These are phyloP conservation scores for Cnidoscolus chayamansa DNA, from an alignment of 441 rosid species.

Conservation along the genomic window DNA sequence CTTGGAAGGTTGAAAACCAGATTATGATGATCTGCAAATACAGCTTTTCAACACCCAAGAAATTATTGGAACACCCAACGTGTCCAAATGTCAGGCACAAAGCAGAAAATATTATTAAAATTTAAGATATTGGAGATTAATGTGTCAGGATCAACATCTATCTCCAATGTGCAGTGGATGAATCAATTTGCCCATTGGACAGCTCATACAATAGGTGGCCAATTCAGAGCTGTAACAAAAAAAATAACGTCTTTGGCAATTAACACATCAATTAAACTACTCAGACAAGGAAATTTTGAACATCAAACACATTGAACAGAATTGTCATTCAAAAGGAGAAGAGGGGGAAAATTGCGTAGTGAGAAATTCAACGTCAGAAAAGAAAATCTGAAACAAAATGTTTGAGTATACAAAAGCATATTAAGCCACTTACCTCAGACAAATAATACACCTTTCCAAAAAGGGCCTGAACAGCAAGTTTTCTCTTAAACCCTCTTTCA, in stretches of 20 bases:
- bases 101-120: background rate
- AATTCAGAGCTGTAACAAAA: background rate
- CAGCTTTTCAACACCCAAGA: conserved; percentile 10
- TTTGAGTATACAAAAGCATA: conserved; percentile 3
- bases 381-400: conserved; percentile 4
- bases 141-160: conserved; percentile 1
- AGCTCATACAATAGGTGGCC: background rate
- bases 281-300: background rate
- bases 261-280: background rate
- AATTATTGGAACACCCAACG: background rate
- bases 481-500: conserved; percentile 87
- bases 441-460: conserved; percentile 88
- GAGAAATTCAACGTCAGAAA: background rate
- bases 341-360: no score
- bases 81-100: background rate
- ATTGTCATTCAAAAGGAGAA: background rate
- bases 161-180: background rate
- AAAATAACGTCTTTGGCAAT: background rate
- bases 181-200: background rate
- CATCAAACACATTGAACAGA: background rate
- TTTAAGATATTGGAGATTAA: conserved; percentile 11
- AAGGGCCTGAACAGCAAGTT: conserved; percentile 84
- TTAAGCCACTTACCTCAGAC: conserved; percentile 59
- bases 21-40: background rate
- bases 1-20: background rate